Base-by-base conservation (phyloP, 768 basidiomycete species). In the Tephrocybe sp. region DNA sequence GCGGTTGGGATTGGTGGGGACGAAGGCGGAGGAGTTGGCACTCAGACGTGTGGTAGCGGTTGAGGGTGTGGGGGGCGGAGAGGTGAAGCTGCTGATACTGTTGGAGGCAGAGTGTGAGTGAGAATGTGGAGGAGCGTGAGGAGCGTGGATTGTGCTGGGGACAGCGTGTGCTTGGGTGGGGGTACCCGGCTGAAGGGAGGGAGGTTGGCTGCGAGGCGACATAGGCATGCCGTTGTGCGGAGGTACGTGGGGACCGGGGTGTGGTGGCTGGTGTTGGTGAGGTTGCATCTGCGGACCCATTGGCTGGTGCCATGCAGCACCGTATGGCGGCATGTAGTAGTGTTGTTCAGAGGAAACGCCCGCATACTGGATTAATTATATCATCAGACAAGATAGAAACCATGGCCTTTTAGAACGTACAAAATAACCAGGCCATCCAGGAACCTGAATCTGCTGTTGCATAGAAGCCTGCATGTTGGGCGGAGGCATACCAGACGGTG, bases 51-150 rank as follows among this genome's bases (percentile, higher is more conserved):
- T 75, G 19, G 70, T 67, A 7, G 76, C 62, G 2, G 83, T 71
- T 1, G 82, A 78, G 1, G 85, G 88, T 5, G 89, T 87, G 2
- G 86, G 78, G 19, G 83, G 83, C 2, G 87, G 83, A 4, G 86
- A 85, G 0, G 85, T 78, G 9, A 86, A 31, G 11, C 13, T 69
- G 16, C 65, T 66, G 21, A 79, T 70, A 52, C 69, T 77, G 44
- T 70, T 73, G 7, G 85, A 72, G 21, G 70, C 67, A 26, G 73
- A 68, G 38, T 71, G 73, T 42, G 72, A 62, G 53, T 78, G 62
- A 27, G 76, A 66, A 57, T 74, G 66, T 31, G 77, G 79, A 25
- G 82, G 76, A 13, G 76, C 71, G 56, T 75, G 78, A 15, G 74
- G 69, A 11, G 73, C 69, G 57, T 80, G 78, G 5, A 62, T 60